phyloP scores from a whole-genome alignment of 345 rosid species.

The Gossypium turneri region DNA sequence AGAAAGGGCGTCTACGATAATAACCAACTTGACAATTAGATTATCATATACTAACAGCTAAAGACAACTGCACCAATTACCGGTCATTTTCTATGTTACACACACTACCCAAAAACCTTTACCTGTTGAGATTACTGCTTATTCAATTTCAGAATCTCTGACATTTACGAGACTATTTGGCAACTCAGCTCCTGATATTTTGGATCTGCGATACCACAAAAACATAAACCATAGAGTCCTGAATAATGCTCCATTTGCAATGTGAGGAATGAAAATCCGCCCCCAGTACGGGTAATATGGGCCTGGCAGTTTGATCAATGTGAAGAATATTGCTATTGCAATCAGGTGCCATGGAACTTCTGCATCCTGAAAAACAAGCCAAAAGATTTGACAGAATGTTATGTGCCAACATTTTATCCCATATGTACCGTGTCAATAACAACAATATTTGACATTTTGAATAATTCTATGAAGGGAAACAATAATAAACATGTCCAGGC shows the following conservation, averaged over 20 bases:
- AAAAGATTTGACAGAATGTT: constrained; percentile 4
- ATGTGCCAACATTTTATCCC: neutral
- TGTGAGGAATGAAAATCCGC: constrained; percentile 67
- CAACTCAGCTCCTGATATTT: constrained; percentile 17
- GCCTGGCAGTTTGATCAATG: constrained; percentile 67
- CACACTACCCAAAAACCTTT: neutral
- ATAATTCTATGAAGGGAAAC: neutral
- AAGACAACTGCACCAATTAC: neutral
- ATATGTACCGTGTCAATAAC: neutral
- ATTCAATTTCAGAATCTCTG: constrained; percentile 19
- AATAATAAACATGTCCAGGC: neutral
- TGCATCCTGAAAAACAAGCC: constrained; percentile 55
- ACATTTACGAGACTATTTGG: constrained; percentile 6
- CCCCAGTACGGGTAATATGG: constrained; percentile 92
- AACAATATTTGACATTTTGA: neutral
- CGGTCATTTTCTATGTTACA: neutral
- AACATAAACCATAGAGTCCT: constrained; percentile 59
- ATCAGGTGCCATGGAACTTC: constrained; percentile 91
- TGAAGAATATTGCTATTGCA: constrained; percentile 50
- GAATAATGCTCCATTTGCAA: constrained; percentile 74
- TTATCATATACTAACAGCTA: neutral
- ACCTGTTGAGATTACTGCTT: constrained; percentile 20
- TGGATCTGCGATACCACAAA: constrained; percentile 56
- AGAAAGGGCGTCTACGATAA: neutral
- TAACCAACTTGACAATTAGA: neutral